Conservation (phyloP, 2,329 filamentous ascomycete species). For the Fusarium cyanostomum region DNA sequence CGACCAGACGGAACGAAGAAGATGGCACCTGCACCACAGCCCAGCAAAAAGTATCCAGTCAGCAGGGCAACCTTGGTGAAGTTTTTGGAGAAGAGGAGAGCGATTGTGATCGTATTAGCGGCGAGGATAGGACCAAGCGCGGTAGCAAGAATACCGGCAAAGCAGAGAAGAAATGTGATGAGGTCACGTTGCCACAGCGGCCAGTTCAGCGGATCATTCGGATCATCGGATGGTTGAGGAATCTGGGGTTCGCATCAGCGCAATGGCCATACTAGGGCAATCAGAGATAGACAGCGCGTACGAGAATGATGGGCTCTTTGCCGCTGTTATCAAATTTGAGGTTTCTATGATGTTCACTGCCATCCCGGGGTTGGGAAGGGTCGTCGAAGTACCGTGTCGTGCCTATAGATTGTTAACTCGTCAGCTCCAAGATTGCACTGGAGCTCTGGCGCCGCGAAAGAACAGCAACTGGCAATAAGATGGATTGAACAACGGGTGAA, state of each 20-base stretch:
- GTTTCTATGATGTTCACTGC: conserved; percentile 52
- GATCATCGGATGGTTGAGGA: conserved; percentile 90
- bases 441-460: background rate
- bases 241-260: conserved; percentile 48
- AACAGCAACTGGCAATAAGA: background rate
- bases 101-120: conserved; percentile 83
- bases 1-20: conserved; percentile 88
- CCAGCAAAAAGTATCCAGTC: conserved; percentile 88
- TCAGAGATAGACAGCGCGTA: conserved; percentile 49
- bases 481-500: background rate
- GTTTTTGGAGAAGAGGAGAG: conserved; percentile 68
- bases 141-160: conserved; percentile 84
- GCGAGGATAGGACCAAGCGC: conserved; percentile 87
- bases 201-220: conserved; percentile 89
- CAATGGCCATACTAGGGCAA: background rate
- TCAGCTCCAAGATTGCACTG: conserved; percentile 4
- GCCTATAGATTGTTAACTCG: conserved; percentile 51
- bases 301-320: conserved; percentile 76
- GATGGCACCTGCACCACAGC: conserved; percentile 81
- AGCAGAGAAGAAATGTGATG: conserved; percentile 80
- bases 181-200: conserved; percentile 85
- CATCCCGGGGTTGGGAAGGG: conserved; percentile 57
- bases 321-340: conserved; percentile 80
- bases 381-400: conserved; percentile 73
- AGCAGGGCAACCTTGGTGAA: conserved; percentile 84